Percentiles rank a stretch among this genome's conserved stretches.
phyloP scores from a whole-genome alignment of 2,329 filamentous ascomycete species.

The Celoporthe dispersa region DNA sequence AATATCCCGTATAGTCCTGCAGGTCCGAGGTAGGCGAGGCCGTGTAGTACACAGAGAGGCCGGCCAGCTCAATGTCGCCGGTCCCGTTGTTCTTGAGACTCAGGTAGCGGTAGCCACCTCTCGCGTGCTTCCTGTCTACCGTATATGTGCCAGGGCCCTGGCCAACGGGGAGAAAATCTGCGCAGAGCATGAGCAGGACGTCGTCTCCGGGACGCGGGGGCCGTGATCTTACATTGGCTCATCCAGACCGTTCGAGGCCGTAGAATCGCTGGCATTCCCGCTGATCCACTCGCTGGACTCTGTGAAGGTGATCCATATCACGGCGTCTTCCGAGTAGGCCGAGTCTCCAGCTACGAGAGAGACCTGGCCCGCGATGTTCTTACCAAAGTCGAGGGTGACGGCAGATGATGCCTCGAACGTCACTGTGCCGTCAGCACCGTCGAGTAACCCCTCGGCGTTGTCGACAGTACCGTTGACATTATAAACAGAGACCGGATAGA shows the following conservation, averaged over 20 bases:
- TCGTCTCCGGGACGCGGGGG: background rate
- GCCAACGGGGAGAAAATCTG: conserved; percentile 18
- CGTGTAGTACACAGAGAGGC: conserved; percentile 46
- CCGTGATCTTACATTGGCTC: conserved; percentile 16
- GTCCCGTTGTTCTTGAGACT: conserved; percentile 37
- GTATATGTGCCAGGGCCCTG: conserved; percentile 22
- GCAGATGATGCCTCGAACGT: conserved; percentile 35
- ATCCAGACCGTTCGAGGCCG: conserved; percentile 19
- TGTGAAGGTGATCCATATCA: conserved; percentile 45
- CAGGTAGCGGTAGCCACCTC: conserved; percentile 47
- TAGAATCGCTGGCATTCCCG: conserved; percentile 47
- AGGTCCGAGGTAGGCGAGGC: conserved; percentile 50
- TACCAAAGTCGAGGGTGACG: conserved; percentile 44
- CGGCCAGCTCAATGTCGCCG: conserved; percentile 38
- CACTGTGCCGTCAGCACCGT: conserved; percentile 27
- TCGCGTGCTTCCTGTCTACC: conserved; percentile 40
- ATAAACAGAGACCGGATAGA: conserved; percentile 29
- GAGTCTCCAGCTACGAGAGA: conserved; percentile 37
- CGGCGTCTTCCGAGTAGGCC: conserved; percentile 34
- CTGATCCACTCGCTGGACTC: conserved; percentile 53
- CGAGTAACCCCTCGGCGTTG: conserved; percentile 32
- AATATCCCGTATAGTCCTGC: conserved; percentile 57
- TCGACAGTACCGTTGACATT: conserved; percentile 30
- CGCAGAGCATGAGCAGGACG: background rate
- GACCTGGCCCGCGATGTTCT: conserved; percentile 45